Evolutionary conservation across 331 rosid genomes (phyloP).

Genomic region (Saraca asoca): DNA sequence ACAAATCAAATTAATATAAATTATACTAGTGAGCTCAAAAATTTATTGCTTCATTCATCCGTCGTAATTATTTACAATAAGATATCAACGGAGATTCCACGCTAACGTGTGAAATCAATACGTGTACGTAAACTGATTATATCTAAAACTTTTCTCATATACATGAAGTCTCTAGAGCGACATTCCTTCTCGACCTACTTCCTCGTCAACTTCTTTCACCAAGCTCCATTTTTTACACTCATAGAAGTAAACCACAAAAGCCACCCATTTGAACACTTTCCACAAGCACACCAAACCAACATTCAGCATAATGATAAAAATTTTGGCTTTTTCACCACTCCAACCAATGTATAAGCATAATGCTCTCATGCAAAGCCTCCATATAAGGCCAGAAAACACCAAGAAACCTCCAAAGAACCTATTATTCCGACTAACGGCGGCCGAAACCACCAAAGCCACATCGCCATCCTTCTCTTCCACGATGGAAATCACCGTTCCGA

Average conservation of each 20-base stretch:
- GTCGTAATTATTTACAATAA: too few species aligned
- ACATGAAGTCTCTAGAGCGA: neutral
- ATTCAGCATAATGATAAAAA: neutral
- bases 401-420: conserved; percentile 37
- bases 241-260: conserved; percentile 40
- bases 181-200: conserved; percentile 18
- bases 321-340: conserved; percentile 11
- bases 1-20: too few species aligned
- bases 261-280: conserved; percentile 46
- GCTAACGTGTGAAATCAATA: too few species aligned
- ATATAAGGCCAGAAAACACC: conserved; percentile 39
- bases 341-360: conserved; percentile 31
- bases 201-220: conserved; percentile 31
- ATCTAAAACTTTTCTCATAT: too few species aligned
- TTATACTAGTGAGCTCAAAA: too few species aligned
- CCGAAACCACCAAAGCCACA: conserved; percentile 37
- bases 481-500: conserved; percentile 49
- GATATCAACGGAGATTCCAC: too few species aligned
- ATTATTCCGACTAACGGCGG: conserved; percentile 37
- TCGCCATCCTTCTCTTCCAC: conserved; percentile 40
- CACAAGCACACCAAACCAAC: conserved; percentile 24
- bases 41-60: too few species aligned
- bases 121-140: too few species aligned
- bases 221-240: conserved; percentile 35
- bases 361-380: conserved; percentile 39